phyloP scores from a whole-genome alignment of 1,284 basidiomycete genomes.

The Testicularia cyperi region DNA sequence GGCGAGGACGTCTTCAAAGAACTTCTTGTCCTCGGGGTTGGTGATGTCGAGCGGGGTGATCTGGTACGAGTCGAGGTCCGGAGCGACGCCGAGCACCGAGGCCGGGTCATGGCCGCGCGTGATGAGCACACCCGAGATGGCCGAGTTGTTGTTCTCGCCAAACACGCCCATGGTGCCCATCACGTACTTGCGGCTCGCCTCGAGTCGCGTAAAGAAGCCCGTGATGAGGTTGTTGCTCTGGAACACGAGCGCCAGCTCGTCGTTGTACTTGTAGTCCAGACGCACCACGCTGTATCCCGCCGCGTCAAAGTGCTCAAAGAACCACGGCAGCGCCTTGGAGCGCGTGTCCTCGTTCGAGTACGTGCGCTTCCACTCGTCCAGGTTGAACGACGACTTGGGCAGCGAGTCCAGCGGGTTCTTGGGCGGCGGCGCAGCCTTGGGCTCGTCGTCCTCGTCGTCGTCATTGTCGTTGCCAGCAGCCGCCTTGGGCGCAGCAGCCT shows the following conservation, averaged over 20 bases:
- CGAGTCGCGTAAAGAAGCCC: constrained; percentile 90
- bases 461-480: too few species aligned
- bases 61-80: constrained; percentile 87
- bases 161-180: constrained; percentile 91
- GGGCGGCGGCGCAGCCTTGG: constrained; percentile 68
- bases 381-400: constrained; percentile 87
- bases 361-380: constrained; percentile 96
- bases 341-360: constrained; percentile 94
- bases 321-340: constrained; percentile 51
- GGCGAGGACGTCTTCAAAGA: constrained; percentile 59
- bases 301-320: constrained; percentile 73
- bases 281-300: constrained; percentile 88
- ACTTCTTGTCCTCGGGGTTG: constrained; percentile 59
- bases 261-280: constrained; percentile 95
- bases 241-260: constrained; percentile 77
- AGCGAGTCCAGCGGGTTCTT: constrained; percentile 93
- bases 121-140: constrained; percentile 72
- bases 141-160: constrained; percentile 71
- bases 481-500: constrained; percentile 62
- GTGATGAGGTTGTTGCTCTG: constrained; percentile 68
- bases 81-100: constrained; percentile 65
- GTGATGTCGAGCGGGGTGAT: constrained; percentile 67
- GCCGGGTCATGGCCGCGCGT: constrained; percentile 69
- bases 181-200: constrained; percentile 64
- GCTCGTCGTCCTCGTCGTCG: constrained; percentile 67